Conservation (phyloP, 208 protist genomes). For the Balamuthia mandrillaris region DNA sequence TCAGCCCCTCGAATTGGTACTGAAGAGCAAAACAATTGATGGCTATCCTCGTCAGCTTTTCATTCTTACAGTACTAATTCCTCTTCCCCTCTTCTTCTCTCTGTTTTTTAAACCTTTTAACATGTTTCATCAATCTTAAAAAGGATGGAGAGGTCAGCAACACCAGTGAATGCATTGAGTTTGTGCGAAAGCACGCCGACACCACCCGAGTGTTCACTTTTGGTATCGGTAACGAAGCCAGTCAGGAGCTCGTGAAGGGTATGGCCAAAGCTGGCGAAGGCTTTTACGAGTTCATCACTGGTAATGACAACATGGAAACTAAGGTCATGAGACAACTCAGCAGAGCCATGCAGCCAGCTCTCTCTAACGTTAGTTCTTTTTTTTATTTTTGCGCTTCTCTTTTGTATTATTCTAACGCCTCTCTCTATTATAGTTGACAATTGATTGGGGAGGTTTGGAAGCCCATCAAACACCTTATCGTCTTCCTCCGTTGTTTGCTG, state of each 20-base stretch:
- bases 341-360: background rate
- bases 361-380: too few relatives aligned
- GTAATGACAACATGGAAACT: background rate
- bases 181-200: background rate
- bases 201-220: background rate
- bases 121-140: background rate
- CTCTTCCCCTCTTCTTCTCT: background rate
- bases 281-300: background rate
- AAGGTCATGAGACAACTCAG: background rate
- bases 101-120: background rate
- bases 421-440: too few relatives aligned
- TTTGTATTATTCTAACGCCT: too few relatives aligned
- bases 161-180: background rate
- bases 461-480: background rate
- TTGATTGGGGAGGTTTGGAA: background rate
- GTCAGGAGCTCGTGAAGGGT: background rate
- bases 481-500: background rate
- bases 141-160: background rate
- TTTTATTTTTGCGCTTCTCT: too few relatives aligned
- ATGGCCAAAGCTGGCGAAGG: background rate
- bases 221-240: background rate
- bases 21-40: background rate
- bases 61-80: conserved; percentile 28
- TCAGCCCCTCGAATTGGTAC: background rate
- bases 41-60: conserved; percentile 44